Evolutionary conservation across 306 rosid genomes (phyloP).

Genomic region (Albizia julibrissin): DNA sequence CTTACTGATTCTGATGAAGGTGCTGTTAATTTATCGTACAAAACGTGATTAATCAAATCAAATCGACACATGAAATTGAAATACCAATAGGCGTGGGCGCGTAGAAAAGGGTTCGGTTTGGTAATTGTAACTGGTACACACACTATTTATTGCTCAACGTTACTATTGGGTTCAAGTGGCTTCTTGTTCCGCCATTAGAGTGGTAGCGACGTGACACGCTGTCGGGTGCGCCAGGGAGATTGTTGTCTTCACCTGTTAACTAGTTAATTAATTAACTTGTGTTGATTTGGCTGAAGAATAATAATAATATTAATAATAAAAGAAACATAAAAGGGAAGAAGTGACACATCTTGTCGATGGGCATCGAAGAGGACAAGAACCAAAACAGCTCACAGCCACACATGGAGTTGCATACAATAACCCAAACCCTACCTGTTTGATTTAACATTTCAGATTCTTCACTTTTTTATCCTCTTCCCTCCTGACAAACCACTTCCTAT

Average conservation of each 20-base stretch:
- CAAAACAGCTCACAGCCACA: constrained; percentile 36
- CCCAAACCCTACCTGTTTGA: constrained; percentile 53
- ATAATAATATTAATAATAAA: no score
- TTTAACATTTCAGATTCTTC: constrained; percentile 96
- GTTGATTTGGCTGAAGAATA: not conserved
- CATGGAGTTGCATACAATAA: constrained; percentile 20
- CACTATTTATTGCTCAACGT: not conserved
- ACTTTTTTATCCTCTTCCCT: constrained; percentile 49
- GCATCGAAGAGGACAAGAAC: constrained; percentile 48
- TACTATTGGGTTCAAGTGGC: not conserved
- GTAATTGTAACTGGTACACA: not conserved
- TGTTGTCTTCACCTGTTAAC: no score
- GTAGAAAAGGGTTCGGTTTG: not conserved
- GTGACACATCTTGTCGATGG: constrained; percentile 17
- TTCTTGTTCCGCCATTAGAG: not conserved
- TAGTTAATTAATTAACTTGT: not conserved
- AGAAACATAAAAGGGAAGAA: constrained; percentile 23
- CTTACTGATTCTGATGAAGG: not conserved
- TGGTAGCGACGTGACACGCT: not conserved
- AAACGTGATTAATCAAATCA: not conserved
- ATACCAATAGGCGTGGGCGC: not conserved
- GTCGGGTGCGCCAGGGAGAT: not conserved
- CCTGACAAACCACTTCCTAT: constrained; percentile 25
- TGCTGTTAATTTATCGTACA: not conserved
- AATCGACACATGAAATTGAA: not conserved